Conservation (phyloP, 495 filamentous ascomycete species). For the Penicillium simplicissimum region DNA sequence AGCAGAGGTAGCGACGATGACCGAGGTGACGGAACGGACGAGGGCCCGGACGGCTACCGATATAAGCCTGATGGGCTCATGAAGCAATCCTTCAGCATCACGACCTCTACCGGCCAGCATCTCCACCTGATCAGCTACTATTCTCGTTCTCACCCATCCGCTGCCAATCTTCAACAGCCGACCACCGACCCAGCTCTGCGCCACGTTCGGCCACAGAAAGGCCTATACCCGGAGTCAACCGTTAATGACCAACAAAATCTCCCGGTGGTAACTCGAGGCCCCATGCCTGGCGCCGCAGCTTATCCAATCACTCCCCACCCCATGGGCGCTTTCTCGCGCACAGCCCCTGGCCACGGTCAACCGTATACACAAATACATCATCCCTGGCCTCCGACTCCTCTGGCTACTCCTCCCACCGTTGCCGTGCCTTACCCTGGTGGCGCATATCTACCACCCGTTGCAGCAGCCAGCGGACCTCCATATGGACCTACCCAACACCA, state of each 20-base stretch:
- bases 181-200: conserved; percentile 77
- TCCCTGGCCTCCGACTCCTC: conserved; percentile 66
- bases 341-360: conserved; percentile 42
- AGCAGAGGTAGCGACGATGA: conserved; percentile 82
- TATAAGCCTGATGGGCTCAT: conserved; percentile 97
- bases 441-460: conserved; percentile 40
- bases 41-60: conserved; percentile 91
- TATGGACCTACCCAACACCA: conserved; percentile 35
- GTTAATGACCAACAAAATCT: conserved; percentile 77
- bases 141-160: conserved; percentile 68
- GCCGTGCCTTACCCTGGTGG: conserved; percentile 37
- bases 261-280: conserved; percentile 62
- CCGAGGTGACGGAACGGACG: conserved; percentile 66
- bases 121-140: conserved; percentile 97
- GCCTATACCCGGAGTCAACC: conserved; percentile 97
- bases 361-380: conserved; percentile 51
- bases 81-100: conserved; percentile 99
- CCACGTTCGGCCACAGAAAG: conserved; percentile 81
- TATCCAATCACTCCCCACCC: conserved; percentile 55
- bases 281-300: conserved; percentile 55
- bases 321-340: conserved; percentile 51
- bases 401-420: conserved; percentile 46
- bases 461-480: conserved; percentile 30
- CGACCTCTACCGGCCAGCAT: conserved; percentile 84
- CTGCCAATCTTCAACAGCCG: conserved; percentile 71